Evolutionary conservation across 495 filamentous ascomycete genomes (phyloP).

Genomic region (Neurospora cerealis): DNA sequence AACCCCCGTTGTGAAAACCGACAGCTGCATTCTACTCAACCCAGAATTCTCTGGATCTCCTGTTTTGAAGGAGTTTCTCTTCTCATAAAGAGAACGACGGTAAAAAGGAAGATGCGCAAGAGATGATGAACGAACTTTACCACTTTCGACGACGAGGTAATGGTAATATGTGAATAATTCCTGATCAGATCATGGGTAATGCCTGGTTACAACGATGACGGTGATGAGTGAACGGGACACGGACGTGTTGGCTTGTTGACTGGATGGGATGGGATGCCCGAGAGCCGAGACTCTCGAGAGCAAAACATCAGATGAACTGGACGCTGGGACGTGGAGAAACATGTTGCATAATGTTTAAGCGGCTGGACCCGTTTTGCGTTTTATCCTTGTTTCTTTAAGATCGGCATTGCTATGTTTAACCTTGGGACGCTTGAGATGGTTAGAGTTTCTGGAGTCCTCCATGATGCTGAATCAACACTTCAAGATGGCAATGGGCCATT

Average conservation of each 20-base stretch:
- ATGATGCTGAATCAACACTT: neutral
- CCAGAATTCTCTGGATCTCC: constrained; percentile 48
- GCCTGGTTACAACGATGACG: neutral
- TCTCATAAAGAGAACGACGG: constrained; percentile 27
- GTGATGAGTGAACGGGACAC: neutral
- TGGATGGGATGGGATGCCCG: neutral
- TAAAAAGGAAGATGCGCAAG: neutral
- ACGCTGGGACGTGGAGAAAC: neutral
- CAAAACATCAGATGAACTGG: neutral
- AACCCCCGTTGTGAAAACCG: neutral
- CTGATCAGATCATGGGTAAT: neutral
- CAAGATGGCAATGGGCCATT: neutral
- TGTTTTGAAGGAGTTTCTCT: constrained; percentile 47
- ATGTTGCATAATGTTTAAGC: neutral
- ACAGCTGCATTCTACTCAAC: constrained; percentile 46
- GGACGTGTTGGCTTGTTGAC: neutral
- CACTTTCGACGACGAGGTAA: constrained; percentile 13
- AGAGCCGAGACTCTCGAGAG: neutral
- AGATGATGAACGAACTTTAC: neutral
- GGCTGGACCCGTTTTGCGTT: neutral
- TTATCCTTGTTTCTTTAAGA: neutral
- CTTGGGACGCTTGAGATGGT: neutral
- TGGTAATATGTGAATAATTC: constrained; percentile 15
- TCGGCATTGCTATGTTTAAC: neutral
- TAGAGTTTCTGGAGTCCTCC: neutral